Percentiles rank a stretch among this genome's conserved stretches.
Evolutionary conservation across 768 basidiomycete species (phyloP).

Genomic region (Trametes punicea): DNA sequence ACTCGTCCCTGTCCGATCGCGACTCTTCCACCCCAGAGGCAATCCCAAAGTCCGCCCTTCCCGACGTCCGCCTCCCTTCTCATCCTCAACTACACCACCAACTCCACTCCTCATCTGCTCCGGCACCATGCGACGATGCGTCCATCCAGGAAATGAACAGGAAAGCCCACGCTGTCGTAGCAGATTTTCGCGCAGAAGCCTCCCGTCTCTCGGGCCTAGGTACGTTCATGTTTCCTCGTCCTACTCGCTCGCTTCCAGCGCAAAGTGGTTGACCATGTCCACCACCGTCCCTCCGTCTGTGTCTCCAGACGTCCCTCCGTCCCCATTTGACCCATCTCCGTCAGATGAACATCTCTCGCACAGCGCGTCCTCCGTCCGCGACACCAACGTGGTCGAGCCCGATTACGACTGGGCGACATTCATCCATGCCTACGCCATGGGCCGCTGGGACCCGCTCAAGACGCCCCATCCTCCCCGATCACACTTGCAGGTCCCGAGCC

Average conservation of each 20-base stretch:
- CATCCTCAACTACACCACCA: not conserved
- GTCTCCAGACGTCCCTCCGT: conserved; percentile 20
- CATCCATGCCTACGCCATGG: conserved; percentile 69
- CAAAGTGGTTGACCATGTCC: not conserved
- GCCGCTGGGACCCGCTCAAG: conserved; percentile 76
- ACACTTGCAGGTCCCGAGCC: conserved; percentile 27
- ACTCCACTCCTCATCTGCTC: not conserved
- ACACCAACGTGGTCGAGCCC: conserved; percentile 23
- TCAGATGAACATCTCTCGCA: conserved; percentile 24
- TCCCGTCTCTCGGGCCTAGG: conserved; percentile 26
- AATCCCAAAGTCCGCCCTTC: not conserved
- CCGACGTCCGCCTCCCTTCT: not conserved
- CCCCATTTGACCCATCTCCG: conserved; percentile 30
- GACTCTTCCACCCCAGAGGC: not conserved
- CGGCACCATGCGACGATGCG: conserved; percentile 9
- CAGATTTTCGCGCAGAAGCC: conserved; percentile 27
- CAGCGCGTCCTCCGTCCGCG: conserved; percentile 13
- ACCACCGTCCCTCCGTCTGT: not conserved
- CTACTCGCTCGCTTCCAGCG: not conserved
- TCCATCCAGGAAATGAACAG: conserved; percentile 28
- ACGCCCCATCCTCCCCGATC: conserved; percentile 58
- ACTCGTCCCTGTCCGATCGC: conserved; percentile 4
- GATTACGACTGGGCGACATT: conserved; percentile 73
- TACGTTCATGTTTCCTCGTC: conserved; percentile 12
- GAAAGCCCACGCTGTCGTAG: conserved; percentile 25